Percentiles rank a stretch among this genome's conserved stretches.
These are phyloP conservation scores for Podospora tetraspora DNA, from an alignment of 495 filamentous ascomycete species.

Conservation along the genomic window DNA sequence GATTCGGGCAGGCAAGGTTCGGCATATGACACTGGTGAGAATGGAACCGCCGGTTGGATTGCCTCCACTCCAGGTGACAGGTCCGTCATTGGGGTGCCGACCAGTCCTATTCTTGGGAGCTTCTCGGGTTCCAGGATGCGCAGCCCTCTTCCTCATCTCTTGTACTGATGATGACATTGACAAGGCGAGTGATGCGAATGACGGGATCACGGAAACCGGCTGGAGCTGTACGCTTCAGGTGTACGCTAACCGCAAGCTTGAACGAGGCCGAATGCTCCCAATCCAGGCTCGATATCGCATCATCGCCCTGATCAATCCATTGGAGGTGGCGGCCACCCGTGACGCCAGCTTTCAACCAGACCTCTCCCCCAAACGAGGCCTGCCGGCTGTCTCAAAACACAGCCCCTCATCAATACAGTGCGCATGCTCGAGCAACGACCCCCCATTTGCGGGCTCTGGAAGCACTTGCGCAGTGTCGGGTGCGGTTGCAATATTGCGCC, in stretches of 20 bases:
- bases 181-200: background rate
- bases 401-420: background rate
- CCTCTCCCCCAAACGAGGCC: too few species aligned
- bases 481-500: background rate
- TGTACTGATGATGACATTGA: background rate
- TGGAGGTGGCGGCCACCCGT: too few species aligned
- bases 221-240: background rate
- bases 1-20: background rate
- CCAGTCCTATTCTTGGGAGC: background rate
- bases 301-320: background rate
- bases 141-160: background rate
- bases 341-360: too few species aligned
- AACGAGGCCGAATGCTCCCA: background rate
- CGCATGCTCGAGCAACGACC: background rate
- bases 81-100: background rate
- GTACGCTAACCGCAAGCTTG: background rate
- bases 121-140: background rate
- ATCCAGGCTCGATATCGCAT: background rate
- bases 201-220: background rate
- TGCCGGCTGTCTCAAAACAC: background rate
- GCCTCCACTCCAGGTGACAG: background rate
- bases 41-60: background rate
- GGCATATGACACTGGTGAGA: background rate
- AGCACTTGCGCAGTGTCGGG: background rate
- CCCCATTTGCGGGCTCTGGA: background rate